Percentiles rank a stretch among this genome's conserved stretches.
Evolutionary conservation across 2,329 filamentous ascomycete genomes (phyloP).

Genomic region (Trichoderma asperellum): DNA sequence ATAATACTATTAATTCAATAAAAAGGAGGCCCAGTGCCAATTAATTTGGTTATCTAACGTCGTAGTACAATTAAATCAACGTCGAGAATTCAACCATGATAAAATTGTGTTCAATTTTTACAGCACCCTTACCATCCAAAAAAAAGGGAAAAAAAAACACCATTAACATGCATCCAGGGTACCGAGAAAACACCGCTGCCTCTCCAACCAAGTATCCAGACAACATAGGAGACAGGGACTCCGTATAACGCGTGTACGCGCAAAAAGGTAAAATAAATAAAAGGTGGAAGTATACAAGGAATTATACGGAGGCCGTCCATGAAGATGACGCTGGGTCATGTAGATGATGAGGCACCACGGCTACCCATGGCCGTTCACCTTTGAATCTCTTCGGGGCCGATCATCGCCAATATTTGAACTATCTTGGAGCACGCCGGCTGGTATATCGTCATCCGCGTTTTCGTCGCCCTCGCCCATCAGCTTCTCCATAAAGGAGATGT

Average conservation of each 20-base stretch:
- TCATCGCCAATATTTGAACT: slow-evolving; percentile 40
- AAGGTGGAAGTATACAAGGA: slow-evolving; percentile 25
- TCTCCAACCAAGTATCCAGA: slow-evolving; percentile 28
- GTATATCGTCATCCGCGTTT: slow-evolving; percentile 36
- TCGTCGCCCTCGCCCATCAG: slow-evolving; percentile 61
- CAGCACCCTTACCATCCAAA: slow-evolving; percentile 25
- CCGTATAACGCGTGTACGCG: slow-evolving; percentile 19
- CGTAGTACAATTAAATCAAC: slow-evolving; percentile 21
- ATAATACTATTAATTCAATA: not conserved
- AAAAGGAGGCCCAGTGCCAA: slow-evolving; percentile 5
- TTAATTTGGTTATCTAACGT: slow-evolving; percentile 18
- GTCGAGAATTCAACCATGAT: slow-evolving; percentile 13
- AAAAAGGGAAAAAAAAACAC: slow-evolving; percentile 12
- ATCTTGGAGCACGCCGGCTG: slow-evolving; percentile 42
- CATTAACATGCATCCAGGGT: slow-evolving; percentile 18
- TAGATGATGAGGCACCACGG: not conserved
- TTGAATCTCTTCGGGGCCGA: slow-evolving; percentile 41
- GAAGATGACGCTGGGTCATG: not conserved
- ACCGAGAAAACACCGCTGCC: slow-evolving; percentile 26
- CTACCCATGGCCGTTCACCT: slow-evolving; percentile 42
- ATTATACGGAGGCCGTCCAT: slow-evolving; percentile 17
- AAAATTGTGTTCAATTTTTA: slow-evolving; percentile 22
- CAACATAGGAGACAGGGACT: slow-evolving; percentile 27
- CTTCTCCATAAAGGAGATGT: slow-evolving; percentile 95
- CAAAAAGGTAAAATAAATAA: not conserved